phyloP scores from a whole-genome alignment of 1,284 basidiomycete species.

The Ceratobasidium sp. region DNA sequence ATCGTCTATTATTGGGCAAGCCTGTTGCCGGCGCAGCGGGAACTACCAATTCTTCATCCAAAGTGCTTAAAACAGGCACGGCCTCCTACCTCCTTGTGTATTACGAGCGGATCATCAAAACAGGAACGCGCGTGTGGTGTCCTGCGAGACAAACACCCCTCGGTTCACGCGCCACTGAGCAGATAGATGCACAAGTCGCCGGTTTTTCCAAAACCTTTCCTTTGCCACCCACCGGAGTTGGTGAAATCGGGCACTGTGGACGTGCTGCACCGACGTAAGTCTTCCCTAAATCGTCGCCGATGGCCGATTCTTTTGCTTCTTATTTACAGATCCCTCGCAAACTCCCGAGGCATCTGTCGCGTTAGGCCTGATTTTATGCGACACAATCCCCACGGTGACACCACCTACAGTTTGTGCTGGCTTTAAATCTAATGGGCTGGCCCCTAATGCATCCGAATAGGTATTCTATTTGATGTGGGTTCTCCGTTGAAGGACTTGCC shows the following conservation, averaged over 20 bases:
- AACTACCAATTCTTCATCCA: not conserved
- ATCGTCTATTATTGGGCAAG: conserved; percentile 1
- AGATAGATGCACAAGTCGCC: not conserved
- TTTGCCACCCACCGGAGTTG: not conserved
- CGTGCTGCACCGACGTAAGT: not conserved
- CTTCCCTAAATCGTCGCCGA: not conserved
- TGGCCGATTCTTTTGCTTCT: not conserved
- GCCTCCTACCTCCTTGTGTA: conserved; percentile 1
- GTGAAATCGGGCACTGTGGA: not conserved
- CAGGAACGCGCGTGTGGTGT: not conserved
- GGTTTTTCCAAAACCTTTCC: not conserved
- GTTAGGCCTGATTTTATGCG: not conserved
- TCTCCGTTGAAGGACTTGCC: not conserved
- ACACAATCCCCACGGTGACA: not conserved
- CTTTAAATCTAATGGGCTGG: not conserved
- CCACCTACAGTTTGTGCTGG: not conserved
- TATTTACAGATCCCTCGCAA: not conserved
- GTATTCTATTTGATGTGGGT: not conserved
- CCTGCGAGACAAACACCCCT: not conserved
- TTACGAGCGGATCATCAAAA: not conserved
- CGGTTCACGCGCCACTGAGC: not conserved
- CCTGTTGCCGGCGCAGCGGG: not conserved
- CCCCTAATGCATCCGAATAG: conserved; percentile 8
- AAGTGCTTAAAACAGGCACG: conserved; percentile 17
- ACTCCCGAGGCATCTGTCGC: not conserved